A percentile compares a stretch with the other conserved stretches of the same genome.
phyloP scores from a whole-genome alignment of 2,329 filamentous ascomycete genomes.

The Fusarium marasasianum region DNA sequence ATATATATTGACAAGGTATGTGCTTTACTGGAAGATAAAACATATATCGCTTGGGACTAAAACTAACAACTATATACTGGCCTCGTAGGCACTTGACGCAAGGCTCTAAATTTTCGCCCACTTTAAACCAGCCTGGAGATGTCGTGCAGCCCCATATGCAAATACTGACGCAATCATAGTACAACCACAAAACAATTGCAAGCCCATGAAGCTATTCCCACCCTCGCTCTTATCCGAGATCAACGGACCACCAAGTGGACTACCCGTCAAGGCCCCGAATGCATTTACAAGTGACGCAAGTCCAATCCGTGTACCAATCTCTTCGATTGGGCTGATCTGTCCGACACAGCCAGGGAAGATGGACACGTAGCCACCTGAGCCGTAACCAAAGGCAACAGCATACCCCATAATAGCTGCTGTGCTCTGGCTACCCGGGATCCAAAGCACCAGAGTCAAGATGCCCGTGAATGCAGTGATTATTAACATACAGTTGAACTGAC shows the following conservation, averaged over 20 bases:
- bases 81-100: background rate
- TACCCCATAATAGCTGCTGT: background rate
- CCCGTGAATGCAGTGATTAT: background rate
- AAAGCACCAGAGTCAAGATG: background rate
- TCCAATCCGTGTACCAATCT: background rate
- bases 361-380: background rate
- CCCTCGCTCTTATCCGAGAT: background rate
- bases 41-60: accelerated
- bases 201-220: background rate
- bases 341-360: background rate
- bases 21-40: too few species aligned
- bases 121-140: accelerated
- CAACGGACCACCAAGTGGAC: background rate
- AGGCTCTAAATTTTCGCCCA: background rate
- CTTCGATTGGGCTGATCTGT: background rate
- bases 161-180: background rate
- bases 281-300: background rate
- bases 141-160: background rate
- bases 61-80: background rate
- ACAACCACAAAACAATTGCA: background rate
- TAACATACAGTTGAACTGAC: background rate
- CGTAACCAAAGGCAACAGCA: background rate
- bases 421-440: background rate
- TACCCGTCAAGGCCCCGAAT: background rate
- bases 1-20: too few species aligned